Evolutionary conservation across 805 yeast species (phyloP), one percentile per base, ranked within the genome.

Genomic region (Suhomyces sp.): DNA sequence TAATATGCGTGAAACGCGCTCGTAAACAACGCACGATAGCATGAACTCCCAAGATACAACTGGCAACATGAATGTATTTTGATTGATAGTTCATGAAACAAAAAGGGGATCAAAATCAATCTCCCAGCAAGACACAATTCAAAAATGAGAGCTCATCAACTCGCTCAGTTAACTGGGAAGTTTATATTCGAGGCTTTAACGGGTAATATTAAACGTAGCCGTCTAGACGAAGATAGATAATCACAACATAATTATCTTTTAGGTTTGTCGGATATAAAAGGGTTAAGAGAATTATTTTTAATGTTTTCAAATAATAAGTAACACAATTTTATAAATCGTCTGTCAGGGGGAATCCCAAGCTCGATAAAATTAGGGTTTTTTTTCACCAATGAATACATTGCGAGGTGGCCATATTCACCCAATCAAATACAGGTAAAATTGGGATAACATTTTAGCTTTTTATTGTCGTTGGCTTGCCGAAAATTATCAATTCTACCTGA

Each of bases 291-390:
- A 20, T 41, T 22, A 41, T 41, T 22, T 41, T 41, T 41, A 10
- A 29, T 3, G 10, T 40, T 40, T 20, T 5, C 12, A n/a, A 44
- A 27, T 19, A 15, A 15, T 19, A 12, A 33, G 3, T 13, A 22
- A 46, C 21, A 15, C 33, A 7, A 15, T 46, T 46, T 19, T 3
- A 19, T 17, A 8, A 21, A 12, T 29, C 41, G 37, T 22, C 48
- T 46, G 48, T 35, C 48, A 46, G 48, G 48, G n/a, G 48, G 48
- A 19, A 35, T 24, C 43, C 27, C 41, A 33, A 15, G 22, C 10
- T 29, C 7, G 8, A 15, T 21, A 46, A 41, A 21, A 21, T 17
- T 9, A 17, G 19, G 27, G 17, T 37, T 37, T 37, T 37, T 37
- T 17, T 37, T 17, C 17, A 17, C 15, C 41, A 12, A 17, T 8